Percentiles rank a stretch among this genome's conserved stretches.
Conservation (phyloP, 805 yeast species). For the Wickerhamomyces kurtzmanii region DNA sequence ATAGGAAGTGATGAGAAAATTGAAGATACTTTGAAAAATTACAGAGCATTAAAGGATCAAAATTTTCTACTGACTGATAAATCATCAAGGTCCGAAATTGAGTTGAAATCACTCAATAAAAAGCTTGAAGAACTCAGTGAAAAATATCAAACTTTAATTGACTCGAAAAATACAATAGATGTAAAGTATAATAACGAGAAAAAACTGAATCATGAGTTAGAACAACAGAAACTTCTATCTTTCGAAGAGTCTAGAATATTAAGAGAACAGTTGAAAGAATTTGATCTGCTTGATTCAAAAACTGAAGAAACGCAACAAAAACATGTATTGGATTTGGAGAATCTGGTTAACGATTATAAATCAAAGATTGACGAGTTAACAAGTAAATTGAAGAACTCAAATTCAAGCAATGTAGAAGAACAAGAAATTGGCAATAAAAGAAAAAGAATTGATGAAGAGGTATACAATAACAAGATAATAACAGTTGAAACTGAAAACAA, state of each 20-base stretch:
- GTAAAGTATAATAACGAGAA: slow-evolving; percentile 16
- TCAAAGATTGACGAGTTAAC: slow-evolving; percentile 35
- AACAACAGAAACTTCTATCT: slow-evolving; percentile 42
- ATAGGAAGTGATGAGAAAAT: slow-evolving; percentile 24
- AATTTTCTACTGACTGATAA: slow-evolving; percentile 24
- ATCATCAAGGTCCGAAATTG: slow-evolving; percentile 15
- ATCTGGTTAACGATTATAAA: slow-evolving; percentile 47
- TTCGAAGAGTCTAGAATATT: slow-evolving; percentile 49
- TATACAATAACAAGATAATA: slow-evolving; percentile 17
- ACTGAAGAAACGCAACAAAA: slow-evolving; percentile 12
- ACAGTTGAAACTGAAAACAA: slow-evolving; percentile 31
- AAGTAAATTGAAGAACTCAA: slow-evolving; percentile 23
- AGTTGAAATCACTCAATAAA: slow-evolving; percentile 17
- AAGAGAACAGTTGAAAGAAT: slow-evolving; percentile 42
- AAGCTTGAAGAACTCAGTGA: slow-evolving; percentile 24
- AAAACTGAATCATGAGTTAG: slow-evolving; percentile 30
- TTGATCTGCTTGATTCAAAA: slow-evolving; percentile 24
- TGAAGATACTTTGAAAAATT: slow-evolving; percentile 27
- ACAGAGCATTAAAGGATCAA: slow-evolving; percentile 29
- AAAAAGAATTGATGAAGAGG: slow-evolving; percentile 15
- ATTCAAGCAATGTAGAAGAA: slow-evolving; percentile 13
- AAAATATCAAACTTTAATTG: slow-evolving; percentile 23
- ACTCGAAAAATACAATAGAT: slow-evolving; percentile 16
- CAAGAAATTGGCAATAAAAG: slow-evolving; percentile 17
- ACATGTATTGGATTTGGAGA: slow-evolving; percentile 14